phyloP scores from a whole-genome alignment of 257 asterid species.

The Solanum piurae region DNA sequence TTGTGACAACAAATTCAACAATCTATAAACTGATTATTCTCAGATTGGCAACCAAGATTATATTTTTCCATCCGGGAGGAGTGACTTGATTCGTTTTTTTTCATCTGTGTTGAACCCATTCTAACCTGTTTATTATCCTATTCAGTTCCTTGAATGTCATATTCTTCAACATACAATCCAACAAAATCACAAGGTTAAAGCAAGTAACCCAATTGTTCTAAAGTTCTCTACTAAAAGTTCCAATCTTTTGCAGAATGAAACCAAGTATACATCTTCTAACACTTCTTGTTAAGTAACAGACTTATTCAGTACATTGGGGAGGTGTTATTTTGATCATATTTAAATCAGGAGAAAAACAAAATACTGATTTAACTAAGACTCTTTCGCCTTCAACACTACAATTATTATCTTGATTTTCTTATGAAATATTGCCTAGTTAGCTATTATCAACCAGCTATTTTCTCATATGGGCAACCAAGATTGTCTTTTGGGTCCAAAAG shows the following conservation, averaged over 20 bases:
- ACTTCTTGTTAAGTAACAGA: neutral
- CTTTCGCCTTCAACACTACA: neutral
- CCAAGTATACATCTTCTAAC: neutral
- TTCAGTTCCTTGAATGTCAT: neutral
- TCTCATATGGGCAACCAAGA: neutral
- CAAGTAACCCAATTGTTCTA: neutral
- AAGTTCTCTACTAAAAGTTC: neutral
- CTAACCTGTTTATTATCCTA: neutral
- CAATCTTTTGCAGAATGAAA: neutral
- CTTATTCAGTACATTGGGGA: neutral
- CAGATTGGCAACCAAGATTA: neutral
- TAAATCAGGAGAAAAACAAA: neutral
- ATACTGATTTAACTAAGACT: neutral
- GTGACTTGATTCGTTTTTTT: neutral
- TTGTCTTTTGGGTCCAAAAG: neutral
- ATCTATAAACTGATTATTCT: neutral
- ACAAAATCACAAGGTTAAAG: neutral
- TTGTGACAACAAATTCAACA: neutral
- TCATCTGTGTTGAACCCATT: neutral
- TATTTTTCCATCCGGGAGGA: neutral
- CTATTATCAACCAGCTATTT: neutral
- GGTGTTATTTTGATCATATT: neutral
- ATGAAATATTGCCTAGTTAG: neutral
- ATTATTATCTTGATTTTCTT: neutral
- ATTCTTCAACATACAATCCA: neutral